Base-by-base conservation (phyloP, 129 eudicot genomes). In the Flaveria robusta region DNA sequence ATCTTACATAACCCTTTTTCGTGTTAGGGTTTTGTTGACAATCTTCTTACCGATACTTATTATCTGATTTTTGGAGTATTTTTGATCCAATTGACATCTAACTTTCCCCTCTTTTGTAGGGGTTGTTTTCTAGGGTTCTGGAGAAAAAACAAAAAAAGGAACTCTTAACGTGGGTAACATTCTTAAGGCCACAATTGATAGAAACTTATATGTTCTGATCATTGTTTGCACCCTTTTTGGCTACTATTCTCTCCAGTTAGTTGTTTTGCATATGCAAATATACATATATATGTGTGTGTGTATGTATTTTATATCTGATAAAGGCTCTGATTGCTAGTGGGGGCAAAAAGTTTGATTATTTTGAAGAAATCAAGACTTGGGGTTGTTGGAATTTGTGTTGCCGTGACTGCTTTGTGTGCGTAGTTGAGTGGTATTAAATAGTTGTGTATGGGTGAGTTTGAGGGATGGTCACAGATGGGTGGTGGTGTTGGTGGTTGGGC, bases 361-460 rank as follows among this genome's bases (percentile, higher is more conserved):
- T 8, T 29, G 39, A 34, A 34, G 39, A 5, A 34, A 27, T 27
- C 4, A 3, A 34, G 39, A 34, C 5, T 34, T 34, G 39, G 22
- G 72, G 66, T 34, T 62, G 7, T 60, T 71, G 72, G 49, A 49
- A 29, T 55, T 52, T 52, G 64, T 59, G 71, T 46, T 19, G 29
- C 56, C 62, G 76, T 20, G 62, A 63, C 26, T 70, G 37, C 26
- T 16, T 26, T 56, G 39, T 68, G 50, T 68, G 71, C 71, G 39
- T 43, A 71, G 70, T 80, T 34, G 49, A 66, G 62, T 56, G 6
- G 66, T 47, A 62, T 55, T 65, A 16, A 60, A 74, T 85, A 70
- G 79, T 68, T 56, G 81, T 87, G 89, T 75, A 93, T 93, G 97
- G 97, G 91, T 55, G 91, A 83, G 68, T 66, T 84, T 79, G 96